phyloP scores from a whole-genome alignment of 768 basidiomycete genomes.

The Podaxis mareebaensis region DNA sequence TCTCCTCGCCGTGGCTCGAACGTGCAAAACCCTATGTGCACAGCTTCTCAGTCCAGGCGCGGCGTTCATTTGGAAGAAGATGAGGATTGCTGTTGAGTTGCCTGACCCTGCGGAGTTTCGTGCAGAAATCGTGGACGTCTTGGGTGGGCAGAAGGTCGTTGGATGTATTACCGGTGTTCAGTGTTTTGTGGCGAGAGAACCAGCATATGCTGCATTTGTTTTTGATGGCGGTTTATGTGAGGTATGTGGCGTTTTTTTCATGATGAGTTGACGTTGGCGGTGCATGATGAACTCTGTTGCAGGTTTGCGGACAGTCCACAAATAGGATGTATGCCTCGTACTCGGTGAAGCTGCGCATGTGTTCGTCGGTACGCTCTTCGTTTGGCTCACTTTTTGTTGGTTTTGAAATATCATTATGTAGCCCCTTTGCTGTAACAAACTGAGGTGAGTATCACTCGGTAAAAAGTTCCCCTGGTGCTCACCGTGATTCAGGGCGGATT shows the following conservation, averaged over 20 bases:
- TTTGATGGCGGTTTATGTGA: constrained; percentile 60
- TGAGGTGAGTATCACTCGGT: neutral
- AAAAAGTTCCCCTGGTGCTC: too few species aligned
- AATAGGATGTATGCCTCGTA: neutral
- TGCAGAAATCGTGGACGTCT: neutral
- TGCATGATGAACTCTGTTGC: neutral
- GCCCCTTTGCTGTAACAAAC: neutral
- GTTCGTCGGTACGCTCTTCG: neutral
- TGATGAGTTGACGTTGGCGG: neutral
- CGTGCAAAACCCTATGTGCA: constrained; percentile 52
- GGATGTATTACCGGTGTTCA: neutral
- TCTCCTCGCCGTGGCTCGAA: constrained; percentile 59
- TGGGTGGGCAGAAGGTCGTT: neutral
- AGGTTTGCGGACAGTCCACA: neutral
- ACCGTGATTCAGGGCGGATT: too few species aligned
- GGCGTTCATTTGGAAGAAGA: neutral
- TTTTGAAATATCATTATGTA: neutral
- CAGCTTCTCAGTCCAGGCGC: constrained; percentile 37
- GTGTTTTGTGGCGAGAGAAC: neutral
- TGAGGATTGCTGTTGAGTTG: neutral
- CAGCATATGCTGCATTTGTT: constrained; percentile 56
- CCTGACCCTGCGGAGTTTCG: neutral
- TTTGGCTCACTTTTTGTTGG: neutral
- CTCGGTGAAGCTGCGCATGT: neutral
- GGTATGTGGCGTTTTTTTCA: constrained; percentile 28